Evolutionary conservation across 202 grass and related monocot species (phyloP), one percentile per base, ranked within the genome.

Genomic region (Bolboschoenoplectus hybrid): DNA sequence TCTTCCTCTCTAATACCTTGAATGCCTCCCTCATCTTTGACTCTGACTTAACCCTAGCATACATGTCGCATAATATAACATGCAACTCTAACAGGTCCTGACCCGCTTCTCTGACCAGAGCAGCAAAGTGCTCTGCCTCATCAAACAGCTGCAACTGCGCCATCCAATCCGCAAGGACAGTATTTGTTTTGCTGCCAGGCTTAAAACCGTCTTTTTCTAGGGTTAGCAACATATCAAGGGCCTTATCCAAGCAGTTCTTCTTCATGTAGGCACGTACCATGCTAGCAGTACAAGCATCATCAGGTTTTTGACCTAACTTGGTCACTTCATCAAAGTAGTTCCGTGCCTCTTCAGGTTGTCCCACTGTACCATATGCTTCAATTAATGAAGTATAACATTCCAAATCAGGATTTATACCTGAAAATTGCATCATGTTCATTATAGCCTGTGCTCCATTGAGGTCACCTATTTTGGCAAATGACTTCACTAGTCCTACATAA

Each of bases 1-100:
- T 95, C 88, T 92, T 94, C 39, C 90, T 86, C 38, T 95, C 93
- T 79, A 98, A 87, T 63, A 98, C 79, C 90, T 91, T 98, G 62
- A 96, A 86, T 55, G 90, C 92, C 57, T 83, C 92, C 74, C 82
- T 92, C 81, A 84, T 80, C 86, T 91, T 95, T 52, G 89, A 82
- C 70, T 89, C 90, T 43, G 85, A 85, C 0, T 26, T 70, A 63
- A 85, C 88, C 65, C 87, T 94, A 8, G 91, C 90, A 20, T 98
- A 98, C 91, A 95, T 95, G 84, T 85, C 86, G 13, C 90, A 94
- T 68, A 98, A 93, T 62, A 86, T 90, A 52, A 98, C 86, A 88
- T 94, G 93, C 32, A 98, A 72, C 82, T 98, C 90, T 60, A 92
- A 86, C 43, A 84, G 90, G 14, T 89, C 82, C 64, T 89, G 81